Conservation (phyloP, 306 rosid genomes). For the Boehmeria nivea region DNA sequence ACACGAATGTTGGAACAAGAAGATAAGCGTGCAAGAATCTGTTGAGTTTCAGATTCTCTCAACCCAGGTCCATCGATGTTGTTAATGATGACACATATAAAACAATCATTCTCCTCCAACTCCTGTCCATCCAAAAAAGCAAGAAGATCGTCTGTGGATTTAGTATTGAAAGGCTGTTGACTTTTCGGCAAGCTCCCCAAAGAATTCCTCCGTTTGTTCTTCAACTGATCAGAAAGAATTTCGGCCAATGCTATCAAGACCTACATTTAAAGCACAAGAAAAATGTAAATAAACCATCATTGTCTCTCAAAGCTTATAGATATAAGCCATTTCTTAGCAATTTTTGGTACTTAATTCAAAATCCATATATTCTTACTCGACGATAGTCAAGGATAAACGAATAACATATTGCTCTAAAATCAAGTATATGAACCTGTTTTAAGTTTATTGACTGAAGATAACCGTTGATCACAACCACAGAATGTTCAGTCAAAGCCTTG, state of each 20-base stretch:
- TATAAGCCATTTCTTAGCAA: no score
- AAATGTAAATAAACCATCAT: not conserved
- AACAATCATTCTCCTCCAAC: constrained; percentile 37
- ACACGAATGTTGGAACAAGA: constrained; percentile 65
- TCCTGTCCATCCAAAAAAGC: constrained; percentile 58
- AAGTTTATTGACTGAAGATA: constrained; percentile 76
- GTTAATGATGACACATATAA: constrained; percentile 63
- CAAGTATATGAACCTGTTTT: constrained; percentile 55
- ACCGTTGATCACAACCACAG: constrained; percentile 80
- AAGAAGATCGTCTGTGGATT: constrained; percentile 74
- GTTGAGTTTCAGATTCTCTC: constrained; percentile 80
- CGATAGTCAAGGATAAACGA: no score
- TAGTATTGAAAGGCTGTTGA: constrained; percentile 55
- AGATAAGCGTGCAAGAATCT: constrained; percentile 68
- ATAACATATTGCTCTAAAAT: not conserved
- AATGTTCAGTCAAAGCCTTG: constrained; percentile 45
- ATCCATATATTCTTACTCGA: no score
- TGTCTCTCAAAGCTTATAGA: not conserved
- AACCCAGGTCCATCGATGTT: constrained; percentile 91
- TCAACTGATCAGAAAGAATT: constrained; percentile 64
- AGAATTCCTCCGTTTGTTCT: constrained; percentile 35
- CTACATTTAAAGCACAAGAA: constrained; percentile 31
- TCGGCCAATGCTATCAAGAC: constrained; percentile 68
- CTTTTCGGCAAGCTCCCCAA: constrained; percentile 36
- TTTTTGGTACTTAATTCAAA: no score